Evolutionary conservation across 306 rosid species (phyloP), one percentile per base, ranked within the genome.

Genomic region (Cercis canadensis): DNA sequence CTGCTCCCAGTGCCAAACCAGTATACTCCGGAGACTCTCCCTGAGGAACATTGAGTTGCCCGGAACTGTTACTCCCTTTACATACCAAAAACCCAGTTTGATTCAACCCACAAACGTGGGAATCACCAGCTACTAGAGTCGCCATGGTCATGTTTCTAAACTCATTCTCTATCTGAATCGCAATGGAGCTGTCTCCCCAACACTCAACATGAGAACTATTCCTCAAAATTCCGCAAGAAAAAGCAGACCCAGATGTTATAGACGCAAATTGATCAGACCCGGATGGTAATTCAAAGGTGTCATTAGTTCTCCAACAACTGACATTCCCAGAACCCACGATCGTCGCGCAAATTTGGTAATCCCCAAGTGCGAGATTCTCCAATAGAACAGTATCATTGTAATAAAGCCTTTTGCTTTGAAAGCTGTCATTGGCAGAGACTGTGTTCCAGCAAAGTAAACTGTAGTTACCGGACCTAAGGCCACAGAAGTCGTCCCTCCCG

Each of bases 231-330:
- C 98, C 98, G 34, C 98, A 93, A 78, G 97, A 77, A 72, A 90
- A 90, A 1, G 80, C 88, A n/a, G 57, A 75, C 76, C 98, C 98
- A 70, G 98, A 93, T 62, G 98, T 87, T 57, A 90, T 79, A 0
- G 89, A 90, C 33, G 4, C 7, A 37, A 88, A 90, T 24, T 41
- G 67, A 33, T 65, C 73, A 45, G 79, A 63, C 67, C 31, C 74
- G 64, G 89, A 24, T 46, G 77, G 81, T 1, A 71, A 39, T 8
- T 5, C 4, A 56, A 74, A 54, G n/a, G 9, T 7, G 4, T 44
- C 11, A 2, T 14, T 24, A 3, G 3, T 19, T 65, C 97, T 79
- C 98, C 98, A 90, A 62, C 98, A 93, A 19, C 12, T 56, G 13
- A 84, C 81, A 13, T 55, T 67, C 33, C 88, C 92, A 12, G 55